These are phyloP conservation scores for Ambrosia hybrid DNA, from an alignment of 140 eudicot species.

Conservation along the genomic window DNA sequence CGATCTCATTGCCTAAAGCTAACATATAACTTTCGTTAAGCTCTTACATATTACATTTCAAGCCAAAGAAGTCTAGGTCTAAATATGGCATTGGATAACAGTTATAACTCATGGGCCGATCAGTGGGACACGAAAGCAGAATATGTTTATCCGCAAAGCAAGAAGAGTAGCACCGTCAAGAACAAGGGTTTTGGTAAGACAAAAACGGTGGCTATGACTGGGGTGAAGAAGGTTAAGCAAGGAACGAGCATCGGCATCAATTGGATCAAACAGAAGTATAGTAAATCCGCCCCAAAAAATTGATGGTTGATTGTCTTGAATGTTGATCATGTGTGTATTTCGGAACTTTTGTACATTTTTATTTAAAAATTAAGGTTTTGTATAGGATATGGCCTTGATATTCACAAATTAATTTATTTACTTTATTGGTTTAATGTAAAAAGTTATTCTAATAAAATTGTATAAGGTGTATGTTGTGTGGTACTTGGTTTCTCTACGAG, in stretches of 20 bases:
- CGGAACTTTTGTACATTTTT: background rate
- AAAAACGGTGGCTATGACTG: conserved; percentile 47
- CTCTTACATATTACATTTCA: background rate
- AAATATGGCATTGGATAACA: conserved; percentile 29
- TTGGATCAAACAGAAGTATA: conserved; percentile 60
- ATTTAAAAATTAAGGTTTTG: background rate
- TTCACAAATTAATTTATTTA: no score
- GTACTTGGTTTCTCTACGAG: no score
- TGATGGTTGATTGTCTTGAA: conserved; percentile 16
- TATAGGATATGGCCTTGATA: background rate
- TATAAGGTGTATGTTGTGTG: no score
- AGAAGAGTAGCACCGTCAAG: conserved; percentile 22
- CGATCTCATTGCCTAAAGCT: background rate
- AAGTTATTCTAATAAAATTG: no score
- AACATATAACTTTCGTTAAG: background rate
- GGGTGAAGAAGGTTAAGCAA: conserved; percentile 58
- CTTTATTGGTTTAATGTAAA: no score
- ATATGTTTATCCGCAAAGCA: conserved; percentile 33
- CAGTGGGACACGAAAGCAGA: conserved; percentile 46
- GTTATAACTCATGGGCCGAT: conserved; percentile 48
- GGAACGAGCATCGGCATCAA: conserved; percentile 54
- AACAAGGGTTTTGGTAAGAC: conserved; percentile 46
- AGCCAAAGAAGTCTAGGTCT: background rate
- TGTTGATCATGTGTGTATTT: background rate
- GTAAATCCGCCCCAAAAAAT: conserved; percentile 34